A percentile compares a stretch with the other conserved stretches of the same genome.
Conservation (phyloP, 108 stramenopile genomes). For the Nannochloropsis gaditana region DNA sequence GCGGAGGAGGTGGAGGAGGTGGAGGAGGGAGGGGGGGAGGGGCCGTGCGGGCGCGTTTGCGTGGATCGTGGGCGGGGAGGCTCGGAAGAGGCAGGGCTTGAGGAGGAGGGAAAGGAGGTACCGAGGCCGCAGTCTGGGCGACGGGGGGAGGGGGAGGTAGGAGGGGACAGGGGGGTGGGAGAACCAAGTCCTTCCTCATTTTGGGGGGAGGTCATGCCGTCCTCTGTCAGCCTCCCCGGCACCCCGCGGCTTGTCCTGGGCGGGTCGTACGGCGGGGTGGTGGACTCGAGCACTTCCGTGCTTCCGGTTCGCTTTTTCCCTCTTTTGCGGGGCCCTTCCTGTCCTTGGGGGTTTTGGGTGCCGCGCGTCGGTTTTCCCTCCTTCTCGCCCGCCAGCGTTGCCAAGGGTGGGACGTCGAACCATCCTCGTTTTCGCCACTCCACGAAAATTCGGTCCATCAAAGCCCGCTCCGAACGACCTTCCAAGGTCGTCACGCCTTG, state of each 20-base stretch:
- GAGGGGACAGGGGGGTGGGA: neutral
- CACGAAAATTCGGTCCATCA: neutral
- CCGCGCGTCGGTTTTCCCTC: neutral
- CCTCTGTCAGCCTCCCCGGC: too few relatives aligned
- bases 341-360: neutral
- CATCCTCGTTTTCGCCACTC: slow-evolving; percentile 9
- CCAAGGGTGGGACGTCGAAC: neutral
- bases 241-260: too few relatives aligned
- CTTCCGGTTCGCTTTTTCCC: too few relatives aligned
- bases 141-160: neutral
- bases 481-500: neutral
- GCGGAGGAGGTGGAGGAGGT: neutral
- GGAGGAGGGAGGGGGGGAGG: neutral
- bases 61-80: neutral
- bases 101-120: neutral
- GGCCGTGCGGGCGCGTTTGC: neutral
- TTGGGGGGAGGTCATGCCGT: too few relatives aligned
- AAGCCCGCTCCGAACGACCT: neutral
- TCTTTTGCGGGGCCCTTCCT: neutral
- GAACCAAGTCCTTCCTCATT: too few relatives aligned
- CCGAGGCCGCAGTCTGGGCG: neutral
- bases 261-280: too few relatives aligned
- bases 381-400: neutral
- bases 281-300: too few relatives aligned
- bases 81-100: neutral